A percentile compares a stretch with the other conserved stretches of the same genome.
Evolutionary conservation across 805 yeast genomes (phyloP).

Genomic region (Candida schatavii): DNA sequence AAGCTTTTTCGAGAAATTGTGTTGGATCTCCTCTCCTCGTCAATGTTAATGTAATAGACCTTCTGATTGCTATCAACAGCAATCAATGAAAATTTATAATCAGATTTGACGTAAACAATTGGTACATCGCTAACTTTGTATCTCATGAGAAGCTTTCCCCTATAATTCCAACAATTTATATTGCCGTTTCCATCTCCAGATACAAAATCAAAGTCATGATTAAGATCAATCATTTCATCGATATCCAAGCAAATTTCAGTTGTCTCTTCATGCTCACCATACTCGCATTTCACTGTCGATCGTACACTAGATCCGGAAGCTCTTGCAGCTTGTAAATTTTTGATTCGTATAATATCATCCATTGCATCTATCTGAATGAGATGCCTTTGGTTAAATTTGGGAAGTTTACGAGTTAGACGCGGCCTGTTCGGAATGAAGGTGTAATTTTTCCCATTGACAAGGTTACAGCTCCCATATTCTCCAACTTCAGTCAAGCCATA

Average conservation of each 20-base stretch:
- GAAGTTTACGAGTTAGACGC: background rate
- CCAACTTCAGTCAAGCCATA: background rate
- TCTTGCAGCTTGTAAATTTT: constrained; percentile 32
- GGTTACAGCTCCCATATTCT: constrained; percentile 8
- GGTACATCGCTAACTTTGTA: constrained; percentile 11
- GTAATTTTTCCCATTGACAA: constrained; percentile 36
- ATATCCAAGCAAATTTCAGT: constrained; percentile 12
- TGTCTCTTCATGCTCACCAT: constrained; percentile 20
- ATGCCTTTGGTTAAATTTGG: background rate
- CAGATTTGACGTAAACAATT: constrained; percentile 20
- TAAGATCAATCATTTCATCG: background rate
- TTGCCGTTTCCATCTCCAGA: constrained; percentile 22
- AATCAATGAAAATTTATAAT: constrained; percentile 24
- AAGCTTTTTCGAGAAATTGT: too few species aligned
- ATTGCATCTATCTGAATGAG: background rate
- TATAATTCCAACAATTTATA: constrained; percentile 24
- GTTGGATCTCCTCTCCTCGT: background rate
- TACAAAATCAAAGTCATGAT: constrained; percentile 21
- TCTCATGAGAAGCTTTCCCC: constrained; percentile 14
- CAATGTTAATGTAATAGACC: constrained; percentile 5
- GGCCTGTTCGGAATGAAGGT: constrained; percentile 27
- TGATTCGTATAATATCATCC: constrained; percentile 28
- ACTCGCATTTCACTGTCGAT: constrained; percentile 15
- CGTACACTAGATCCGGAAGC: constrained; percentile 23
- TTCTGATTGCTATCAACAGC: constrained; percentile 16